Base-by-base conservation (phyloP, 306 rosid species). In the Casuarina cunninghamiana region DNA sequence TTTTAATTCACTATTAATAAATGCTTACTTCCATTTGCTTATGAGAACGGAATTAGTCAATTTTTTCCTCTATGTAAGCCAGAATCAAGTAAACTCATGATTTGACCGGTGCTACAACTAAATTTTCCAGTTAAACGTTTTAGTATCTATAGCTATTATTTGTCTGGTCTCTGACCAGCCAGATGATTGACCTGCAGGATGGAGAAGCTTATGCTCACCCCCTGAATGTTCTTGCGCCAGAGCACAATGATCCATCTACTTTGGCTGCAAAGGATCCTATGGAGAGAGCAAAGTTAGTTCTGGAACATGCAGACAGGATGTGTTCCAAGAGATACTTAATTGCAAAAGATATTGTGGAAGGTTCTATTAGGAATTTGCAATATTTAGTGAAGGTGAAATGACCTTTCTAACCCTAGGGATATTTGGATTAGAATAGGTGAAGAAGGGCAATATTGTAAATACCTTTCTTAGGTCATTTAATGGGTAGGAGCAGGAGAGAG, bases 201-300 rank as follows among this genome's bases (percentile, higher is more conserved):
- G 97, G 88, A 5, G 97, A 95, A 84, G 99, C 99, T 72, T 93
- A 95, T 85, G 93, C 97, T 75, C 91, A 91, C 84, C 97, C 93
- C 76, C 82, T 95, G 82, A 89, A 92, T 69, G 91, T 93, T 77
- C 99, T 95, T 65, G 99, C 99, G 53, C 97, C 97, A 10, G 99
- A 95, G 89, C 90, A 89, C 80, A 75, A 89, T 71, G 88, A 88
- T 69, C 91, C 91, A 53, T 89, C 97, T 48, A 90, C 91, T 73
- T 79, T 91, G 84, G 83, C 93, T 0, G 88, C 88, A 5, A 93
- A 91, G 84, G 86, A 88, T 76, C 79, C 90, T 58, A 73, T 93
- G 41, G 90, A 93, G 88, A 84, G 97, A 87, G 97, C 99, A 19
- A 89, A 95, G 84, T 85, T 95, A 84, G 96, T 93, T 78, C 93